Conservation (phyloP, 2,329 filamentous ascomycete genomes). For the Cladosporium colombiae region DNA sequence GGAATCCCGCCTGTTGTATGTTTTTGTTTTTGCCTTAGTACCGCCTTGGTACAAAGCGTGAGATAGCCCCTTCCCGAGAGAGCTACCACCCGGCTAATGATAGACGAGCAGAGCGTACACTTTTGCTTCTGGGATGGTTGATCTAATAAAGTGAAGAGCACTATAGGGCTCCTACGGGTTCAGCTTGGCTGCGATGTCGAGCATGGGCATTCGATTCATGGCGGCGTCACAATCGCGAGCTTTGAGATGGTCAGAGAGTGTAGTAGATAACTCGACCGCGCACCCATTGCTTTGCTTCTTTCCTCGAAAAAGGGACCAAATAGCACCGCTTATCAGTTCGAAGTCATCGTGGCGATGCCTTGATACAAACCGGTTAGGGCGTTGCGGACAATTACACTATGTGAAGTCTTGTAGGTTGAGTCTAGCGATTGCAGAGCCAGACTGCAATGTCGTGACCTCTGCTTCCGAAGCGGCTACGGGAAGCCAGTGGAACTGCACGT, state of each 20-base stretch:
- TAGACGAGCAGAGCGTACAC: too few relatives aligned
- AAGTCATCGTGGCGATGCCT: neutral
- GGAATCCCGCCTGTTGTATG: too few relatives aligned
- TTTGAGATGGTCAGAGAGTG: neutral
- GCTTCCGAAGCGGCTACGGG: neutral
- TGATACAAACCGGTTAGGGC: neutral
- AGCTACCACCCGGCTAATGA: too few relatives aligned
- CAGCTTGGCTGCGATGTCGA: neutral
- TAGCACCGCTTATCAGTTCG: neutral
- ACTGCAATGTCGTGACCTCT: neutral
- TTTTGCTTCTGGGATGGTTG: too few relatives aligned
- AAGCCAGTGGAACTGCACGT: neutral
- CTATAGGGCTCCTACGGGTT: neutral
- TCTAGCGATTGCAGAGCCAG: neutral
- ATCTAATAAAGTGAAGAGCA: too few relatives aligned
- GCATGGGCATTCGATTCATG: neutral
- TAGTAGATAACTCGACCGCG: neutral
- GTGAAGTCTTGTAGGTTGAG: neutral
- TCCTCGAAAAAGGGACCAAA: neutral
- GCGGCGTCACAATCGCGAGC: neutral
- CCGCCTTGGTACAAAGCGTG: too few relatives aligned
- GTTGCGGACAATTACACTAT: neutral
- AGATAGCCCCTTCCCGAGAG: too few relatives aligned
- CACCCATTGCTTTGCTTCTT: neutral
- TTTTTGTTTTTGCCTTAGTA: too few relatives aligned